phyloP scores from a whole-genome alignment of 1,139 yeast genomes.

The Martiniozyma asiatica region DNA sequence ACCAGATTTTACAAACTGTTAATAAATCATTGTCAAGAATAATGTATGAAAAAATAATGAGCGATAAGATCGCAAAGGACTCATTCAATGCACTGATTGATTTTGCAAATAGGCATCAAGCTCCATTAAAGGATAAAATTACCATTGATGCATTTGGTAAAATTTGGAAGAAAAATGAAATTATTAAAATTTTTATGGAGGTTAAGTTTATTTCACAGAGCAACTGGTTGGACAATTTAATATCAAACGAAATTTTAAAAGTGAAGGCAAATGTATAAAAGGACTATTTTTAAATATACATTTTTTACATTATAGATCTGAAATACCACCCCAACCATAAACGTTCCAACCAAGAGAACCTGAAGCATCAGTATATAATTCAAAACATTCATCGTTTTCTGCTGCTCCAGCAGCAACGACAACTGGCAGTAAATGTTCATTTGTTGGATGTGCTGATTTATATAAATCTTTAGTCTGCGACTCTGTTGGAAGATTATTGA shows the following conservation, averaged over 20 bases:
- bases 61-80: constrained; percentile 5
- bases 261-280: too few relatives aligned
- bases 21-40: constrained; percentile 19
- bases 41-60: constrained; percentile 12
- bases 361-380: constrained; percentile 32
- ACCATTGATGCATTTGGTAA: constrained; percentile 5
- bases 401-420: constrained; percentile 58
- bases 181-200: too few relatives aligned
- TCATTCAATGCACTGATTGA: constrained; percentile 10
- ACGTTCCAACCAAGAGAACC: constrained; percentile 59
- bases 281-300: too few relatives aligned
- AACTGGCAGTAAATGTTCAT: constrained; percentile 63
- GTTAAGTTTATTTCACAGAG: too few relatives aligned
- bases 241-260: too few relatives aligned
- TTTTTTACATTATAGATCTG: too few relatives aligned
- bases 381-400: constrained; percentile 27
- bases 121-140: constrained; percentile 7
- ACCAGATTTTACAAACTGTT: too few relatives aligned
- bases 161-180: neutral
- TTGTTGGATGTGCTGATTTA: constrained; percentile 54
- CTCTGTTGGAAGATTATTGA: constrained; percentile 25
- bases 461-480: constrained; percentile 27
- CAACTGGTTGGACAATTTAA: too few relatives aligned
- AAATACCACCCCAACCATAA: constrained; percentile 35
- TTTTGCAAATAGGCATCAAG: constrained; percentile 10